phyloP scores from a whole-genome alignment of 2,329 filamentous ascomycete species.

The Diaporthe vexans region DNA sequence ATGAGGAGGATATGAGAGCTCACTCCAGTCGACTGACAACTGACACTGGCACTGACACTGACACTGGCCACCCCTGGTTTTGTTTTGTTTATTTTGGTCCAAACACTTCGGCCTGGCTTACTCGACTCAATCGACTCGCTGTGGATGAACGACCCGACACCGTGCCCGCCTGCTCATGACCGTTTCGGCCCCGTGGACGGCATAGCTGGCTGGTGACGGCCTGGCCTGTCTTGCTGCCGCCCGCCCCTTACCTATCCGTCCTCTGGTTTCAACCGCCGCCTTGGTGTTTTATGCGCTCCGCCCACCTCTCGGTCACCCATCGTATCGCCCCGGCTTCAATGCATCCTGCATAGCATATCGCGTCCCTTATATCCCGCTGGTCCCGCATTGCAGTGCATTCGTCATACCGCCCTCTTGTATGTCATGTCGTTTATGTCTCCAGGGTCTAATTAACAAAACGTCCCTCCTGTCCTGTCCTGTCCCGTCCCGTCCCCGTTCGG shows the following conservation, averaged over 20 bases:
- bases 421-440: constrained; percentile 22
- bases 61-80: constrained; percentile 8
- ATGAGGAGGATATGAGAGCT: constrained; percentile 6
- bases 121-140: constrained; percentile 23
- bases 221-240: constrained; percentile 31
- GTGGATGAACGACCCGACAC: constrained; percentile 8
- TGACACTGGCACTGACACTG: background rate
- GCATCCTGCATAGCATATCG: constrained; percentile 20
- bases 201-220: constrained; percentile 35
- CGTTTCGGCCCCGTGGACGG: constrained; percentile 33
- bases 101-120: constrained; percentile 31
- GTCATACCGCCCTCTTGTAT: constrained; percentile 32
- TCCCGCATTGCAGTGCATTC: constrained; percentile 25
- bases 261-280: constrained; percentile 23
- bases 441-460: background rate
- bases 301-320: background rate
- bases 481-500: background rate
- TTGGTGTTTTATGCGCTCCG: constrained; percentile 28
- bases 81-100: constrained; percentile 33
- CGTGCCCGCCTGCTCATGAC: constrained; percentile 27
- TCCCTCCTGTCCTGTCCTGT: background rate
- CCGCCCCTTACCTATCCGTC: constrained; percentile 15
- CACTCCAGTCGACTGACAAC: constrained; percentile 4
- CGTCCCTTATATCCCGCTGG: constrained; percentile 24
- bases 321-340: background rate